A percentile compares a stretch with the other conserved stretches of the same genome.
These are phyloP conservation scores for Bipolaris cookei DNA, from an alignment of 2,329 filamentous ascomycete species.

Conservation along the genomic window DNA sequence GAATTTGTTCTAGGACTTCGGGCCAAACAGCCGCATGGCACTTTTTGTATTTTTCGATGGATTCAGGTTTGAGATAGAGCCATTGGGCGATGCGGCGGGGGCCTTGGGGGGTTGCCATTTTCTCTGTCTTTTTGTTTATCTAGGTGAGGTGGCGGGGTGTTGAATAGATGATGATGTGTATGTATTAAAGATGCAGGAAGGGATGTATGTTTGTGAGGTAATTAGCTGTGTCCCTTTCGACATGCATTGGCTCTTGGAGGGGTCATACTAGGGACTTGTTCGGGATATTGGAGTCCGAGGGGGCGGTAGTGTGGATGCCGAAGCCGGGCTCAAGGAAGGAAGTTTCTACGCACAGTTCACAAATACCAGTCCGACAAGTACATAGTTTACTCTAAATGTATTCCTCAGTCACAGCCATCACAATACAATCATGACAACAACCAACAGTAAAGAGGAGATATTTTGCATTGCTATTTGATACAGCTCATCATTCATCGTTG, in stretches of 20 bases:
- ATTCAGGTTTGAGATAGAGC: slow-evolving; percentile 72
- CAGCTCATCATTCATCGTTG: slow-evolving; percentile 13
- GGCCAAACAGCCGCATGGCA: slow-evolving; percentile 78
- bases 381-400: background rate
- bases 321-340: background rate
- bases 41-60: slow-evolving; percentile 72
- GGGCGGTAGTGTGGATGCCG: background rate
- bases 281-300: background rate
- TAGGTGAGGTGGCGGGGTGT: too few species aligned
- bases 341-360: background rate
- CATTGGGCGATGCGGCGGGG: slow-evolving; percentile 70
- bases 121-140: background rate
- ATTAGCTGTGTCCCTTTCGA: background rate
- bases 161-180: too few species aligned
- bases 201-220: background rate
- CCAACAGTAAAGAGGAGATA: slow-evolving; percentile 13
- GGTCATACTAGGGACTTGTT: background rate
- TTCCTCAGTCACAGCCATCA: background rate
- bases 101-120: slow-evolving; percentile 31
- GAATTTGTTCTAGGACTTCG: slow-evolving; percentile 76
- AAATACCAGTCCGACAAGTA: background rate
- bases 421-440: background rate
- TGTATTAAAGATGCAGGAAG: too few species aligned
- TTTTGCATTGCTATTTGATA: slow-evolving; percentile 19
- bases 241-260: background rate